phyloP scores from a whole-genome alignment of 2,329 filamentous ascomycete species.

The Fusarium coicis region DNA sequence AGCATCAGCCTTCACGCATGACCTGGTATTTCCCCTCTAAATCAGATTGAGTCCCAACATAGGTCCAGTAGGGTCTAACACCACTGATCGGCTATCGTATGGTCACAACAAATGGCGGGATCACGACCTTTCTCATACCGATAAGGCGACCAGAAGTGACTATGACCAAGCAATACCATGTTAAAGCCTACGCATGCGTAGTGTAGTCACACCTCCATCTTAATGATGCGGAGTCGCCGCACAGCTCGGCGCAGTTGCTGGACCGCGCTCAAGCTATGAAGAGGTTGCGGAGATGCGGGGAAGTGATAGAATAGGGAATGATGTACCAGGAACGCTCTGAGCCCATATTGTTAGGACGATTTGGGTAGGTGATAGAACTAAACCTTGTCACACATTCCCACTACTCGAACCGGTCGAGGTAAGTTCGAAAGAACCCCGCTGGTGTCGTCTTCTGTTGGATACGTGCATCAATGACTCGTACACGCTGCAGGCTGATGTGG shows the following conservation, averaged over 20 bases:
- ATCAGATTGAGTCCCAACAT: background rate
- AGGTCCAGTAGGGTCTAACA: too few relatives aligned
- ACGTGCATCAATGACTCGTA: background rate
- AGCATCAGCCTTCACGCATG: background rate
- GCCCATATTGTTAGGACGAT: fast-evolving
- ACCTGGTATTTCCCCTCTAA: background rate
- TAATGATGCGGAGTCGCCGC: background rate
- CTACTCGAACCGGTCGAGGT: background rate
- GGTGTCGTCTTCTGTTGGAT: background rate
- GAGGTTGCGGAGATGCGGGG: background rate
- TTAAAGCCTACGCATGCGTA: background rate
- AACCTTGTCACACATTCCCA: background rate
- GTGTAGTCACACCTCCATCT: fast-evolving
- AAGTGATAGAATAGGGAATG: background rate
- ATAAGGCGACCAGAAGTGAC: too few relatives aligned
- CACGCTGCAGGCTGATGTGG: background rate
- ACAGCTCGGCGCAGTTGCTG: background rate
- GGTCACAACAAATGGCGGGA: background rate
- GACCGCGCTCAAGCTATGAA: background rate
- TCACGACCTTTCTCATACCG: fast-evolving
- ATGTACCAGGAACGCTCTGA: background rate
- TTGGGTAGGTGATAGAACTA: background rate
- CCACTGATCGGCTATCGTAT: background rate
- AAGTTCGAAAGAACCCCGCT: background rate
- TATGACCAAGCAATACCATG: background rate